Base-by-base conservation (phyloP, 1,139 yeast genomes). In the Geotrichum histeridarum region DNA sequence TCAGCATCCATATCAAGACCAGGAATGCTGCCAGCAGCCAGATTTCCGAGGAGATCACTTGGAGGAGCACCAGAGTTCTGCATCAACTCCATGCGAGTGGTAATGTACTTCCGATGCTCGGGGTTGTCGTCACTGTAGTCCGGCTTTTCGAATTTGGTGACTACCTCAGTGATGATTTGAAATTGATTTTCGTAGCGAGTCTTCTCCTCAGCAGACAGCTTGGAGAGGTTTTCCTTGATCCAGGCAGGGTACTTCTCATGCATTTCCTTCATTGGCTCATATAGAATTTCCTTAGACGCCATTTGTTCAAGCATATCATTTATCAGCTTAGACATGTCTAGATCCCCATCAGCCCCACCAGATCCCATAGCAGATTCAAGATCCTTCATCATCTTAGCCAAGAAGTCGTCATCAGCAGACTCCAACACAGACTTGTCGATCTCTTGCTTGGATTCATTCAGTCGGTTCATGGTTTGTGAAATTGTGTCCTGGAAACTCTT, bases 241-340 rank as follows among this genome's bases (percentile, higher is more conserved):
- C 83, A 86, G 15, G 69, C 78, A 2, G 88, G 87, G 58, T 67
- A 74, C 59, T 87, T 88, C 18, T 76, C 73, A 60, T 84, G 81
- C 69, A 91, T 77, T 58, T 89, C 96, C 64, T 84, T 86, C 72
- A 93, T 79, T 1, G 98, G 96, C 62, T 86, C 95, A 67, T 88
- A 91, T 49, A 93, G 76, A 33, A 91, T 88, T 56, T 85, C 94
- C 67, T 89, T 91, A 7, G 95, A 83, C 17, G 94, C 82, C 69
- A 93, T 78, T 67, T 89, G 94, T 58, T 84, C 85, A 64, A 93
- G 77, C 84, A 91, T 84, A 53, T 86, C 90, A 31, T 80, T 79
- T 59, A 91, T 75, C 46, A 91, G 75, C 59, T 82, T 81, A 52
- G 86, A 78, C 61, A 78, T 77, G 31, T 79, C 84, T 8, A 73